These are phyloP conservation scores for Kazachstania bromeliacearum DNA, from an alignment of 805 yeast species.

Conservation along the genomic window DNA sequence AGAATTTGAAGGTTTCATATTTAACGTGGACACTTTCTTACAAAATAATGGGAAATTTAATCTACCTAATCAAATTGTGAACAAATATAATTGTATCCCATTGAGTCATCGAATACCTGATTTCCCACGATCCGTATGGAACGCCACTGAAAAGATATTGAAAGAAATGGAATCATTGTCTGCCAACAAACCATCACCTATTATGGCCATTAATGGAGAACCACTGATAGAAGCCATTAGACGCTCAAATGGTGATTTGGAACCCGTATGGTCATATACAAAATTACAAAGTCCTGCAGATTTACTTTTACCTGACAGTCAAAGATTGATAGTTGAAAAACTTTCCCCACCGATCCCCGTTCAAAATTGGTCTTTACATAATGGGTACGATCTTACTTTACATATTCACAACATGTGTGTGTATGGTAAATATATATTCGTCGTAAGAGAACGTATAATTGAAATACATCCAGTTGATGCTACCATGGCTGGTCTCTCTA, in stretches of 20 bases:
- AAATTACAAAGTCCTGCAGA: constrained; percentile 15
- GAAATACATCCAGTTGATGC: constrained; percentile 8
- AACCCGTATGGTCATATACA: constrained; percentile 19
- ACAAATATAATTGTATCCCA: neutral
- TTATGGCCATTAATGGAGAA: constrained; percentile 4
- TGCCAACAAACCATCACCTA: neutral
- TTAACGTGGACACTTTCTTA: constrained; percentile 1
- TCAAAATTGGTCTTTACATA: neutral
- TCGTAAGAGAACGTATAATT: constrained; percentile 7
- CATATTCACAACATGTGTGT: too few species aligned
- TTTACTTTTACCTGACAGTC: constrained; percentile 13
- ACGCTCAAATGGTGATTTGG: constrained; percentile 10
- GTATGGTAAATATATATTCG: constrained; percentile 8
- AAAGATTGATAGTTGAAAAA: constrained; percentile 12
- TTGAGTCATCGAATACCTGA: neutral
- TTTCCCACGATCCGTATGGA: neutral
- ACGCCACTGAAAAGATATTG: neutral
- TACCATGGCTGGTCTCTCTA: too few species aligned
- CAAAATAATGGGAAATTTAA: neutral
- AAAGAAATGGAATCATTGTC: neutral
- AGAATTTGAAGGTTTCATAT: neutral
- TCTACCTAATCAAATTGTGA: neutral
- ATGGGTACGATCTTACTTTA: too few species aligned
- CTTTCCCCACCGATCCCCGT: neutral
- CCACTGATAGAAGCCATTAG: constrained; percentile 5